These are phyloP conservation scores for Mediolabrus comicus DNA, from an alignment of 108 stramenopile genomes.

Conservation along the genomic window DNA sequence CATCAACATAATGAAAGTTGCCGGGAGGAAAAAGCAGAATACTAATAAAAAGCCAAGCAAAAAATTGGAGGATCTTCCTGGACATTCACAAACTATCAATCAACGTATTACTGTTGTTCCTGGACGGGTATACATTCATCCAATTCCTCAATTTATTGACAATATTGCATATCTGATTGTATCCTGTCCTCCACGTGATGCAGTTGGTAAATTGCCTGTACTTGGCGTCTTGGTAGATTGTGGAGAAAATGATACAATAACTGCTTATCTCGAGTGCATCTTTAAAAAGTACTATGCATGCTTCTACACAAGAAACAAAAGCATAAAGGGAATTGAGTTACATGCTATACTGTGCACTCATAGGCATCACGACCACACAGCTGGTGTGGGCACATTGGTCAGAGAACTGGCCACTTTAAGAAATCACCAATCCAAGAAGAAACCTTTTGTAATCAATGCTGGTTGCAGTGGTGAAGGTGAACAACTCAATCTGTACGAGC, in stretches of 20 bases:
- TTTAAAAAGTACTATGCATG: conserved; percentile 49
- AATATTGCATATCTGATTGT: conserved; percentile 79
- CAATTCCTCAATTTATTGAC: conserved; percentile 66
- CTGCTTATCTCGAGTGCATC: conserved; percentile 54
- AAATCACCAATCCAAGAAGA: neutral
- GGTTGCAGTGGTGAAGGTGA: conserved; percentile 4
- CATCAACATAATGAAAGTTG: conserved; percentile 46
- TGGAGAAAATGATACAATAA: conserved; percentile 56
- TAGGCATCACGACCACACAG: conserved; percentile 87
- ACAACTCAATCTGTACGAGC: conserved; percentile 7
- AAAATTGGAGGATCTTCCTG: conserved; percentile 8
- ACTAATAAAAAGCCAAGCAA: no score
- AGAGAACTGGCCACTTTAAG: conserved; percentile 2
- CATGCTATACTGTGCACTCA: conserved; percentile 75
- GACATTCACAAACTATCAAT: conserved; percentile 76
- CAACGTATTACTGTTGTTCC: conserved; percentile 64
- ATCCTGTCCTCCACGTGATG: conserved; percentile 43
- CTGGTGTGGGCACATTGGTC: conserved; percentile 52
- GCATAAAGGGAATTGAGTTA: conserved; percentile 46
- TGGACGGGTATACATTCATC: conserved; percentile 76
- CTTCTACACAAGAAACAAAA: neutral
- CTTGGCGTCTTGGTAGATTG: conserved; percentile 70
- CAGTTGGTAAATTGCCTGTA: conserved; percentile 27
- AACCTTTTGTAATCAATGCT: conserved; percentile 16
- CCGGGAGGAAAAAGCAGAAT: conserved; percentile 9